A percentile compares a stretch with the other conserved stretches of the same genome.
phyloP scores from a whole-genome alignment of 371 early-diverging fungal genomes.

The Apophysomyces ossiformis region DNA sequence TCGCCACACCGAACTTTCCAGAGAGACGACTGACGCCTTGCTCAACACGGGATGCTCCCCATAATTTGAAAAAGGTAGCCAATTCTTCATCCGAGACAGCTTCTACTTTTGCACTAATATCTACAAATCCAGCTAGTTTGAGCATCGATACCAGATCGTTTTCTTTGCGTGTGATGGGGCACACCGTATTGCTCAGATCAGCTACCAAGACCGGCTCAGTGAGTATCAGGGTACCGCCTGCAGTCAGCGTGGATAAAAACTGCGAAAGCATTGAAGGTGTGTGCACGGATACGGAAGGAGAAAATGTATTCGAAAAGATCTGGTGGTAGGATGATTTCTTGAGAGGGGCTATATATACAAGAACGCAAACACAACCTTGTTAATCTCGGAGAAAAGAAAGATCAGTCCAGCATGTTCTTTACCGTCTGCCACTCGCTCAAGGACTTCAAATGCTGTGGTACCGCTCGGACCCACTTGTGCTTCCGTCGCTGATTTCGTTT shows the following conservation, averaged over 20 bases:
- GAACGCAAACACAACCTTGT: too few relatives aligned
- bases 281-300: conserved; percentile 42
- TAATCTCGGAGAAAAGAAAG: too few relatives aligned
- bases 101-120: conserved; percentile 27
- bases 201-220: conserved; percentile 41
- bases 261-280: conserved; percentile 45
- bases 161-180: conserved; percentile 48
- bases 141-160: conserved; percentile 47
- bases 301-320: conserved; percentile 46
- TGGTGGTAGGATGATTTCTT: conserved; percentile 31
- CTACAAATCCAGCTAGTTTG: conserved; percentile 52
- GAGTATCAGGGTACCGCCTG: conserved; percentile 40
- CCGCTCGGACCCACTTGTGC: conserved; percentile 50
- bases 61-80: conserved; percentile 38
- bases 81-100: conserved; percentile 52
- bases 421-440: conserved; percentile 55
- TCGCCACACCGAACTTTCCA: conserved; percentile 49
- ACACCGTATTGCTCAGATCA: conserved; percentile 39
- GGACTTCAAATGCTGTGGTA: conserved; percentile 43
- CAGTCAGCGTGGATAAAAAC: conserved; percentile 38
- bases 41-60: conserved; percentile 49
- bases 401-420: conserved; percentile 32
- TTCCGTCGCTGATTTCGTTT: conserved; percentile 31
- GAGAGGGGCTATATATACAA: conserved; percentile 36
- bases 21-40: conserved; percentile 51